These are phyloP conservation scores for Aspergillus funiculosus DNA, from an alignment of 495 filamentous ascomycete species.

Conservation along the genomic window DNA sequence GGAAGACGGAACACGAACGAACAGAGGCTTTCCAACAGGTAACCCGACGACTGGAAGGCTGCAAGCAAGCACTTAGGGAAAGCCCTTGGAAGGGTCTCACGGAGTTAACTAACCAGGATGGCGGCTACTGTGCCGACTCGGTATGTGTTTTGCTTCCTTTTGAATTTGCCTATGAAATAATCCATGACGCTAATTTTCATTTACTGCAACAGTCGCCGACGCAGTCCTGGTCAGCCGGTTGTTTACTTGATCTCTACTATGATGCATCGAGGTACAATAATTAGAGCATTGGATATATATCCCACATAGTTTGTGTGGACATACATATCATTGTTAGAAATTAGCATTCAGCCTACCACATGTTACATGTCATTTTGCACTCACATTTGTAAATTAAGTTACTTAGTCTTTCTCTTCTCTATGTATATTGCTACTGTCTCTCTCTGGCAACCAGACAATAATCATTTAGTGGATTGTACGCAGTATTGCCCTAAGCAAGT, in stretches of 20 bases:
- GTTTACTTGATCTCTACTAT: conserved; percentile 89
- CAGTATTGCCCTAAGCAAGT: too few relatives aligned
- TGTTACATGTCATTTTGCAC: too few relatives aligned
- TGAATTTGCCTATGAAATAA: neutral
- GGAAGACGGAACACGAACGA: conserved; percentile 54
- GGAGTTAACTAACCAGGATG: conserved; percentile 87
- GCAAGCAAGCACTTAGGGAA: conserved; percentile 68
- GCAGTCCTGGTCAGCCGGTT: conserved; percentile 92
- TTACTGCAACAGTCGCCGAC: conserved; percentile 62
- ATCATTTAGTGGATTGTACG: too few relatives aligned
- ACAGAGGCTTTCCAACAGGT: conserved; percentile 93
- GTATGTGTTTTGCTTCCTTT: conserved; percentile 46
- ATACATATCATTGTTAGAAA: too few relatives aligned
- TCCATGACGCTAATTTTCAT: conserved; percentile 11
- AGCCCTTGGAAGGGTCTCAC: conserved; percentile 88
- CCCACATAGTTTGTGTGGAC: neutral
- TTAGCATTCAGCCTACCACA: too few relatives aligned
- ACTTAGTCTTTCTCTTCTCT: too few relatives aligned
- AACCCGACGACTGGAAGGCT: conserved; percentile 71
- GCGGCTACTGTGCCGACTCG: conserved; percentile 78
- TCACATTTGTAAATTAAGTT: too few relatives aligned
- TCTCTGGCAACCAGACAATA: too few relatives aligned
- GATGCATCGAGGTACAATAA: conserved; percentile 72
- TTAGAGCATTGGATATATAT: too few relatives aligned
- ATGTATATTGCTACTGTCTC: too few relatives aligned